These are phyloP conservation scores for Miamiensis avidus DNA, from an alignment of 169 alveolate genomes.

Conservation along the genomic window DNA sequence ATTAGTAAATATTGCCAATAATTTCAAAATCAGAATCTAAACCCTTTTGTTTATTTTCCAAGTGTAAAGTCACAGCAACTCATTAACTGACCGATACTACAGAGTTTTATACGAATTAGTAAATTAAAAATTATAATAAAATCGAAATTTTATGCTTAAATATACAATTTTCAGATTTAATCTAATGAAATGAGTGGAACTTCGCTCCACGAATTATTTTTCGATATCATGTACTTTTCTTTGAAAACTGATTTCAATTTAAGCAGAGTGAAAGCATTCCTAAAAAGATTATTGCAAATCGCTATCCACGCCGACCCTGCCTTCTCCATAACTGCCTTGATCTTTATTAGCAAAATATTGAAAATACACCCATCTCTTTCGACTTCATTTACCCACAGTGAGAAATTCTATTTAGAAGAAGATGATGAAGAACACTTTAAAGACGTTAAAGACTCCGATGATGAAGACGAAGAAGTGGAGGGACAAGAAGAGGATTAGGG, in stretches of 20 bases:
- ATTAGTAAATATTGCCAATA: conserved; percentile 43
- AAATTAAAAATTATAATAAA: too few species aligned
- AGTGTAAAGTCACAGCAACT: conserved; percentile 42
- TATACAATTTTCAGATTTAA: conserved; percentile 6
- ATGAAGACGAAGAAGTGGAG: conserved; percentile 15
- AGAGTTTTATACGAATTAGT: conserved; percentile 70
- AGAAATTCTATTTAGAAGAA: conserved; percentile 10
- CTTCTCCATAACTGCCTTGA: conserved; percentile 68
- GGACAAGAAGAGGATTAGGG: neutral
- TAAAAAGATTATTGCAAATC: conserved; percentile 76
- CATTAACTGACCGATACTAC: conserved; percentile 66
- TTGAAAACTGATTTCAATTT: conserved; percentile 64
- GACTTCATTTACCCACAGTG: conserved; percentile 24
- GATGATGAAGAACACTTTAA: conserved; percentile 60
- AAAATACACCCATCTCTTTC: conserved; percentile 31
- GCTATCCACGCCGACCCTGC: conserved; percentile 69
- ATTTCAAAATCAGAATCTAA: conserved; percentile 49
- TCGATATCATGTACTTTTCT: conserved; percentile 63
- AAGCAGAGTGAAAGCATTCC: conserved; percentile 69
- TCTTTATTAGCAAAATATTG: conserved; percentile 64
- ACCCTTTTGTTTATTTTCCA: conserved; percentile 52
- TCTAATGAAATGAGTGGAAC: conserved; percentile 49
- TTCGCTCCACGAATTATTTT: conserved; percentile 59
- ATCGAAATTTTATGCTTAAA: too few species aligned
- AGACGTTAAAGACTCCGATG: conserved; percentile 46